These are phyloP conservation scores for Allantophomopsis lycopodina DNA, from an alignment of 2,329 filamentous ascomycete species.

Conservation along the genomic window DNA sequence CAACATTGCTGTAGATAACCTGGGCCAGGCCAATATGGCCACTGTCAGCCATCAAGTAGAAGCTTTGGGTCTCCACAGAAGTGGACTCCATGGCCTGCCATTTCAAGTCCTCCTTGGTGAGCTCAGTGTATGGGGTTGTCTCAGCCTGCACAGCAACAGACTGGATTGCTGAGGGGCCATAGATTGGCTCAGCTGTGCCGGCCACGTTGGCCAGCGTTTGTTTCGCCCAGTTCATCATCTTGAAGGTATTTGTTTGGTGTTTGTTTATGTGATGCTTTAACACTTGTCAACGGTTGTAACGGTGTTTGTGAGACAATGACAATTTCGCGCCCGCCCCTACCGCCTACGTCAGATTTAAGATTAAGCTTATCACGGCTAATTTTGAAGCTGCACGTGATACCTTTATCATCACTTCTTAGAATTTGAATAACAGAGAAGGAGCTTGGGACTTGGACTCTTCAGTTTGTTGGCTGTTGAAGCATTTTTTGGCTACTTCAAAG, in stretches of 20 bases:
- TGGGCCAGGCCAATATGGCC: constrained; percentile 71
- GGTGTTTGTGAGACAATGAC: no score
- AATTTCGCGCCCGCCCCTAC: neutral
- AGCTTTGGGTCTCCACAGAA: constrained; percentile 86
- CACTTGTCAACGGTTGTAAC: no score
- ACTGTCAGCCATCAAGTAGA: constrained; percentile 74
- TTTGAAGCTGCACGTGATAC: no score
- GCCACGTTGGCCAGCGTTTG: constrained; percentile 71
- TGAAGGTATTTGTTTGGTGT: constrained; percentile 14
- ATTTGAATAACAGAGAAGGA: no score
- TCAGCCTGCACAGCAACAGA: constrained; percentile 73
- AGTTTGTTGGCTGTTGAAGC: no score
- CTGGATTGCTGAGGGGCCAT: constrained; percentile 77
- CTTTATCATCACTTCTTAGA: no score
- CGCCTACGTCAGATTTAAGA: neutral
- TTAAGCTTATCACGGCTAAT: neutral
- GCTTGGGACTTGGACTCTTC: no score
- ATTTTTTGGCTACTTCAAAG: no score
- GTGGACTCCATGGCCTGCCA: constrained; percentile 76
- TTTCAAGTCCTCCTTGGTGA: constrained; percentile 64
- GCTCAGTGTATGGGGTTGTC: constrained; percentile 66
- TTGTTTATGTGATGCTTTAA: constrained; percentile 1
- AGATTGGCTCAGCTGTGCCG: constrained; percentile 92
- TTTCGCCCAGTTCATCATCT: constrained; percentile 91
- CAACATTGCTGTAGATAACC: constrained; percentile 95